Base-by-base conservation (phyloP, 2,329 filamentous ascomycete genomes). In the Penicillium sp. region DNA sequence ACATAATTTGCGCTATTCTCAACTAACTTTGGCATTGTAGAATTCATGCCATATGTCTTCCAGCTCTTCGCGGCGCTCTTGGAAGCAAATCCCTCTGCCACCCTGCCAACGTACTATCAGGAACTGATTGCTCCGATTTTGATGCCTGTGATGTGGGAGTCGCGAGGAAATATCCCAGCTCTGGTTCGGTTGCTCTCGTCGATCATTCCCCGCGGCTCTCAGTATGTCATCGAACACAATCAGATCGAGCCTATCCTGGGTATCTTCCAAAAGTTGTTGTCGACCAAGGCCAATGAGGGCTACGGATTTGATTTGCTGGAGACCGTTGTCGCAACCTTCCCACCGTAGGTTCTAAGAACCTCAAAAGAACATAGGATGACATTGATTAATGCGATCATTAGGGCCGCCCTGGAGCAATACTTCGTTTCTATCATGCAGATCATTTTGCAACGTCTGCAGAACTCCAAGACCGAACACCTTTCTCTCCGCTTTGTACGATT, bases 1-100 rank as follows among this genome's bases (percentile, higher is more conserved):
- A 4, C 13, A 34, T 27, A 2, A 6, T 12, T 15, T 18, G 4
- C 25, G 1, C 29, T 22, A 15, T 13, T n/a, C 2, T 6, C 7
- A 8, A 44, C 17, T 14, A 44, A 61, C 71, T 59, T 11, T 27
- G 22, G 8, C 16, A 12, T 20, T 28, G 10, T 49, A 83, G 92
- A 98, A 67, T 98, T 98, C 60, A 83, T 87, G 58, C 92, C 90
- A 4, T 98, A 96, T 54, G 81, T 96, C 37, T 95, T 98, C 73
- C 92, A 98, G 62, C 77, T 98, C 23, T 85, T 96, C 47, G 86
- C 90, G 2, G 85, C 90, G 35, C 76, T 98, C 10, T 75, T 98
- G 2, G 90, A 96, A 65, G 79, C 84, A 6, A 90, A 92, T 54
- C 84, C 86, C 0, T 75, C 82, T 0, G 82, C 79, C n/a, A 75